Evolutionary conservation across 2,329 filamentous ascomycete genomes (phyloP).

Genomic region (Geosmithia flava): DNA sequence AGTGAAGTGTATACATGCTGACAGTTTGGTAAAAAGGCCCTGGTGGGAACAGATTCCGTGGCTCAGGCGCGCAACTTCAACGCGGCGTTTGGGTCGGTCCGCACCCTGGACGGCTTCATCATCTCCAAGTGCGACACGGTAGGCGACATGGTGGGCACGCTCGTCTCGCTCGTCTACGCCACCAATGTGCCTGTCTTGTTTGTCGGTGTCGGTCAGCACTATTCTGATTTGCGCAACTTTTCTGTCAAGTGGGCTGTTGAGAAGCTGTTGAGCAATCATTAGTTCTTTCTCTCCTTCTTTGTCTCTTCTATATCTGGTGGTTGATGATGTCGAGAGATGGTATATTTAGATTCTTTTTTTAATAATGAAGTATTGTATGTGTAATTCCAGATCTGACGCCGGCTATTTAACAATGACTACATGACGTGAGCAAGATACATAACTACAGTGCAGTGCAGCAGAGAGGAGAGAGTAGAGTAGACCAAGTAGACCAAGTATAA

Average conservation of each 20-base stretch:
- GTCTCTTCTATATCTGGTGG: no score
- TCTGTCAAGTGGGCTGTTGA: conserved; percentile 60
- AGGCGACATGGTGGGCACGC: conserved; percentile 93
- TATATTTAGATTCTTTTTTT: neutral
- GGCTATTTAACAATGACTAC: no score
- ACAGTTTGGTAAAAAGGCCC: conserved; percentile 43
- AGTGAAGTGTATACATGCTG: neutral
- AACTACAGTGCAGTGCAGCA: no score
- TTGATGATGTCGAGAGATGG: no score
- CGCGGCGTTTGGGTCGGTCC: conserved; percentile 69
- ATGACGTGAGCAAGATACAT: no score
- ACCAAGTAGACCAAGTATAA: no score
- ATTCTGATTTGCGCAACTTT: conserved; percentile 55
- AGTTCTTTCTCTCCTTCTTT: conserved; percentile 5
- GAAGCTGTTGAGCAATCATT: conserved; percentile 44
- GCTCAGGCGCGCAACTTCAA: conserved; percentile 97
- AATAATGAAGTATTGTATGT: no score
- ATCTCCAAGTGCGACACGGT: conserved; percentile 98
- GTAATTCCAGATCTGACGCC: no score
- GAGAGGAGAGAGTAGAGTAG: no score
- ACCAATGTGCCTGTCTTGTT: conserved; percentile 95
- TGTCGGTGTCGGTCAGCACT: conserved; percentile 62
- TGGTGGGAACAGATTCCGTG: conserved; percentile 91
- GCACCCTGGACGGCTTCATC: conserved; percentile 88
- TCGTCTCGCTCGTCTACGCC: conserved; percentile 95